A percentile compares a stretch with the other conserved stretches of the same genome.
Evolutionary conservation across 345 rosid species (phyloP).

Genomic region (Triadica sebifera): DNA sequence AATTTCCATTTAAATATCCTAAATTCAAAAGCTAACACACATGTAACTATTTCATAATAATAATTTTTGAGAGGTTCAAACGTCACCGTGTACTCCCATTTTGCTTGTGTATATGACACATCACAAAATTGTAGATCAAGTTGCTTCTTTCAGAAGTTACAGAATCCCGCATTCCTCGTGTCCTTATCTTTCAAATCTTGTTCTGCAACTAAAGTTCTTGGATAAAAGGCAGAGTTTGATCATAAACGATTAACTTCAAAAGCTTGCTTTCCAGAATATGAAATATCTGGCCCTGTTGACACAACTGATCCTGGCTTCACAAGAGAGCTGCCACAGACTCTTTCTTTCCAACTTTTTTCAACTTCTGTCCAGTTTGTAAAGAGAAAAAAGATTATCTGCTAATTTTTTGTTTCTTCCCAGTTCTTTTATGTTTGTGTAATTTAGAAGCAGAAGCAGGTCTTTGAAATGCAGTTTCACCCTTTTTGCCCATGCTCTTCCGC

Average conservation of each 20-base stretch:
- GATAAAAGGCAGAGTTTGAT: too few relatives aligned
- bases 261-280: too few relatives aligned
- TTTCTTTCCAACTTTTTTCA: constrained; percentile 13
- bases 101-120: too few relatives aligned
- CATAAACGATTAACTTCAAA: too few relatives aligned
- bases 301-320: not conserved
- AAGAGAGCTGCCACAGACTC: not conserved
- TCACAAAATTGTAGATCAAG: too few relatives aligned
- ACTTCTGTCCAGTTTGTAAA: not conserved
- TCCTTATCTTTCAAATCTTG: too few relatives aligned
- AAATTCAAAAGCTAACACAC: not conserved
- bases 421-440: constrained; percentile 17
- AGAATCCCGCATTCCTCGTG: too few relatives aligned
- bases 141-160: too few relatives aligned
- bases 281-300: not conserved
- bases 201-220: too few relatives aligned
- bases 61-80: too few relatives aligned
- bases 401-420: constrained; percentile 17
- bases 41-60: too few relatives aligned
- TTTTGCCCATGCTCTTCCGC: constrained; percentile 8
- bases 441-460: constrained; percentile 19
- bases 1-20: not conserved
- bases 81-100: too few relatives aligned
- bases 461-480: not conserved
- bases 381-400: constrained; percentile 1